phyloP scores from a whole-genome alignment of 2,329 filamentous ascomycete genomes.

The Ophiostoma sp. region DNA sequence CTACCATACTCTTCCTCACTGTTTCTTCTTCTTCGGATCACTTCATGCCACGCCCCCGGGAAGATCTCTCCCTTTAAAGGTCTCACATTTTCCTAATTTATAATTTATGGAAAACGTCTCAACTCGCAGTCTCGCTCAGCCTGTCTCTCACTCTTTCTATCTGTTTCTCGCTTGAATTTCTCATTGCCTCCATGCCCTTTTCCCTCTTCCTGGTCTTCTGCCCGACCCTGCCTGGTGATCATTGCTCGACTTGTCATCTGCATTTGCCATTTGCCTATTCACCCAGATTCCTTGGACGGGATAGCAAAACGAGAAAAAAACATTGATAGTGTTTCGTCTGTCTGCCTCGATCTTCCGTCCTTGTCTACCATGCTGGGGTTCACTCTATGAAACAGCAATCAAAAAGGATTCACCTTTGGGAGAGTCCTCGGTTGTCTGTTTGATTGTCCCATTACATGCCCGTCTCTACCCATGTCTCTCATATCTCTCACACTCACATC shows the following conservation, averaged over 20 bases:
- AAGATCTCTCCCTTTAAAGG: slow-evolving; percentile 7
- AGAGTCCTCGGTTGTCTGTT: not conserved
- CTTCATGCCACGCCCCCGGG: slow-evolving; percentile 7
- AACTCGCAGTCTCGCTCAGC: not conserved
- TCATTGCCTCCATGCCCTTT: not conserved
- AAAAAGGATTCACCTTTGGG: not conserved
- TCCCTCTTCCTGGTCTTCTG: not conserved
- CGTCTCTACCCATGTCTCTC: not conserved
- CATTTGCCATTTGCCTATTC: not conserved
- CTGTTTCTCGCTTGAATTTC: not conserved
- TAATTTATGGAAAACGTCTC: slow-evolving; percentile 10
- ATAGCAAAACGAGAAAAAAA: not conserved
- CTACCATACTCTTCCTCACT: not conserved
- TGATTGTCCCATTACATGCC: no score
- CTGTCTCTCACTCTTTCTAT: not conserved
- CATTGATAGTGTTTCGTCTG: not conserved
- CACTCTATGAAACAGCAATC: not conserved
- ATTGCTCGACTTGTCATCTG: not conserved
- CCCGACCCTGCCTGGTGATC: not conserved
- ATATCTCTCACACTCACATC: not conserved
- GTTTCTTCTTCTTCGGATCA: not conserved
- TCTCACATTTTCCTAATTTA: slow-evolving; percentile 3
- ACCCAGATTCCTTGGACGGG: not conserved
- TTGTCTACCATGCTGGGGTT: no score
- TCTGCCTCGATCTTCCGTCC: no score